Evolutionary conservation across 1,284 basidiomycete species (phyloP).

Genomic region (Abortiporus biennis): DNA sequence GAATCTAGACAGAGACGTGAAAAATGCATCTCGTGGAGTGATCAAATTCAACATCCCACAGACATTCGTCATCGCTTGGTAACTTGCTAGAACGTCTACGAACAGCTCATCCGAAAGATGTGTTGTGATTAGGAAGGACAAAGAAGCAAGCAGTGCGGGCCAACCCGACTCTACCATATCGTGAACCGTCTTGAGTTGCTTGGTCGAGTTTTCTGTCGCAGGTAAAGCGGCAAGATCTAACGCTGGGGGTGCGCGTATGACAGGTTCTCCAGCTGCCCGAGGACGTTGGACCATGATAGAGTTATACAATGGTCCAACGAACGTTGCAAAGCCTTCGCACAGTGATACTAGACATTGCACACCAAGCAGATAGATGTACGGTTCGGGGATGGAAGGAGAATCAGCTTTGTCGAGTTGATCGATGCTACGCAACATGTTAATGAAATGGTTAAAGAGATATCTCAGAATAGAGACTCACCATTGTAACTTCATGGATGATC

Average conservation of each 20-base stretch:
- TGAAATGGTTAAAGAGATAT: neutral
- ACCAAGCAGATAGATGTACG: constrained; percentile 88
- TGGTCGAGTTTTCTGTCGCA: constrained; percentile 45
- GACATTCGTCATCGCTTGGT: constrained; percentile 83
- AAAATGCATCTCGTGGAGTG: constrained; percentile 90
- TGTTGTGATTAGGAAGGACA: constrained; percentile 86
- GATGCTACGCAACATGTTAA: constrained; percentile 49
- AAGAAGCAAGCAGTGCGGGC: constrained; percentile 84
- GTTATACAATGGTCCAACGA: constrained; percentile 67
- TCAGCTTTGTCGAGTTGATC: constrained; percentile 97
- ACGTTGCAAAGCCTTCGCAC: constrained; percentile 81
- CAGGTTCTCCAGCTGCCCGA: constrained; percentile 56
- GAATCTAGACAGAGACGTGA: constrained; percentile 81
- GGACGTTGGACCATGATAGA: constrained; percentile 61
- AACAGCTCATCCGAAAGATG: constrained; percentile 87
- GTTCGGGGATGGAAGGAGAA: constrained; percentile 85
- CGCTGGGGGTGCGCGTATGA: constrained; percentile 67
- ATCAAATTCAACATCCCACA: constrained; percentile 83
- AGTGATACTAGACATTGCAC: constrained; percentile 86
- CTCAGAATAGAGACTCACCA: constrained; percentile 44
- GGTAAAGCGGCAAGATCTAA: constrained; percentile 61
- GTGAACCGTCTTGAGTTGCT: constrained; percentile 54
- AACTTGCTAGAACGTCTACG: constrained; percentile 74
- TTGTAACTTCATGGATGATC: constrained; percentile 79
- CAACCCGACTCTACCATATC: constrained; percentile 84